phyloP scores from a whole-genome alignment of 2,329 filamentous ascomycete species.

The Leptographium flavum region DNA sequence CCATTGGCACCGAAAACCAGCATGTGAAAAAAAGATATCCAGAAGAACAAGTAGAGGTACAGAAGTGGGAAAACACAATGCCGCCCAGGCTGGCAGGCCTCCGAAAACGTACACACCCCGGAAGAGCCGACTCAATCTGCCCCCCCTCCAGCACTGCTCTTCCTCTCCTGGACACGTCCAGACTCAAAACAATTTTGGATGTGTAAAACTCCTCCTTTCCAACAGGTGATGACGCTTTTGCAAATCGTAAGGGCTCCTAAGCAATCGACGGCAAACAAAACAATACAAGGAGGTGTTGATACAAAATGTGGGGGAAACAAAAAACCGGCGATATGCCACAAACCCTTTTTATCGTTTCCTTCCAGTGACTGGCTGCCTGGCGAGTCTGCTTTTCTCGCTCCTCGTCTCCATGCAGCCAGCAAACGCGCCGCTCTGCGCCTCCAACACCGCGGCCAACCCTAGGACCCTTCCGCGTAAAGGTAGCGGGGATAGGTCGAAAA shows the following conservation, averaged over 20 bases:
- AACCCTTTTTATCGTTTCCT: constrained; percentile 4
- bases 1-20: constrained; percentile 1
- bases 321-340: constrained; percentile 1
- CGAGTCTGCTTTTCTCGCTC: neutral
- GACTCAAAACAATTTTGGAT: neutral
- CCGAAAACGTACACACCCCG: neutral
- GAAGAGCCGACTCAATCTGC: neutral
- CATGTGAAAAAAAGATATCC: neutral
- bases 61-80: neutral
- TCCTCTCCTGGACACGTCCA: neutral
- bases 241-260: constrained; percentile 1
- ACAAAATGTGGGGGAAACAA: constrained; percentile 1
- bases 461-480: constrained; percentile 14
- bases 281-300: neutral
- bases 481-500: constrained; percentile 17
- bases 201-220: neutral
- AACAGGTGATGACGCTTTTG: constrained; percentile 1
- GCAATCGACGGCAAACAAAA: neutral
- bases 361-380: neutral
- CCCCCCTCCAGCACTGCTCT: neutral
- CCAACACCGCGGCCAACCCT: constrained; percentile 13
- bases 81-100: neutral
- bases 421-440: constrained; percentile 3
- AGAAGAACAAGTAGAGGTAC: neutral
- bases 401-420: neutral